Conservation (phyloP, 2,329 filamentous ascomycete genomes). For the Simplicillium aogashimaense region DNA sequence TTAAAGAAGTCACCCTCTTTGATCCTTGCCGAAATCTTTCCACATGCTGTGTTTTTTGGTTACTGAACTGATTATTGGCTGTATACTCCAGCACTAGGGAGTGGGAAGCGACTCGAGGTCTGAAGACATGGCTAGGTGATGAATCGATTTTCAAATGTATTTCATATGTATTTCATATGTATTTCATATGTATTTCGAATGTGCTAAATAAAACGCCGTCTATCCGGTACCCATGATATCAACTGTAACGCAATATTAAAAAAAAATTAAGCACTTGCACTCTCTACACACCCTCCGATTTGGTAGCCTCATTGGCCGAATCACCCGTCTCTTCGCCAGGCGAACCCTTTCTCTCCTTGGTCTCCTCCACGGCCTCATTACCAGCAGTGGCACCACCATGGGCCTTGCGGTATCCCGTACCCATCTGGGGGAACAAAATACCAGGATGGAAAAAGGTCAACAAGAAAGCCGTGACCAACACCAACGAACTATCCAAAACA, state of each 20-base stretch:
- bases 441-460: slow-evolving; percentile 45
- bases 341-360: slow-evolving; percentile 10
- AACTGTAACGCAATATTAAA: neutral
- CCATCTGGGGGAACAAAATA: slow-evolving; percentile 45
- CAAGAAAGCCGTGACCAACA: slow-evolving; percentile 37
- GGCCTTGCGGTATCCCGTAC: slow-evolving; percentile 13
- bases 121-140: too few species aligned
- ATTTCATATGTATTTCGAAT: neutral
- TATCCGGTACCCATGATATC: neutral
- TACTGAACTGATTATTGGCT: too few species aligned
- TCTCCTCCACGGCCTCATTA: slow-evolving; percentile 10
- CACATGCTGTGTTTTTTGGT: too few species aligned
- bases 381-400: slow-evolving; percentile 11
- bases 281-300: neutral
- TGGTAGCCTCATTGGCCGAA: neutral
- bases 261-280: neutral
- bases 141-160: too few species aligned
- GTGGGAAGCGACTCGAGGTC: too few species aligned
- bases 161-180: too few species aligned
- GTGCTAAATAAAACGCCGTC: slow-evolving; percentile 3
- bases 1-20: too few species aligned
- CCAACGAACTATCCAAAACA: slow-evolving; percentile 42
- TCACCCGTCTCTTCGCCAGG: slow-evolving; percentile 1
- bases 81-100: too few species aligned
- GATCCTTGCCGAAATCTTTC: too few species aligned